Base-by-base conservation (phyloP, 2,329 filamentous ascomycete species). In the Ceratocystis eucalypticola region DNA sequence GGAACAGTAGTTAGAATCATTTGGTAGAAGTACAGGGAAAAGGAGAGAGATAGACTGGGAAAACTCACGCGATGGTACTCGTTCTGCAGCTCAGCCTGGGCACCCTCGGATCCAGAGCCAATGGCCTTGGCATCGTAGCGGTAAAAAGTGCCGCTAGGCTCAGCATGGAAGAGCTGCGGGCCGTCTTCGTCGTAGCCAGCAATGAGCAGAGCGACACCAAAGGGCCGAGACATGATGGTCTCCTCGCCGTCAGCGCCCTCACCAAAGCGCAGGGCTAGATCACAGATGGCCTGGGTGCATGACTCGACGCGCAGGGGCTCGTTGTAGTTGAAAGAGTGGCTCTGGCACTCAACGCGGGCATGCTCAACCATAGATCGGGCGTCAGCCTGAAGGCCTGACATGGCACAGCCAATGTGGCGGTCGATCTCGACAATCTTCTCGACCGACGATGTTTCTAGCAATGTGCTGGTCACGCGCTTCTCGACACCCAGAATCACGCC, bases 391-490 rank as follows among this genome's bases (percentile, higher is more conserved):
- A 99, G 84, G 61, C 94, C 94, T 46, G 89, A 94, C 92, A 99
- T 99, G 79, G 94, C 94, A 79, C 94, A 97, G 74, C 94, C 94
- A 73, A 99, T 96, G 81, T 99, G 94, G 75, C 89, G 86, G 80
- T 99, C 94, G 76, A 99, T 97, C 78, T 99, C 94, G 77, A 99
- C 93, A 73, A 99, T 97, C 85, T 99, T 99, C 79, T 99, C 94
- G 73, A 99, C 94, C 50, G 92, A 96, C 61, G 90, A 96, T 41
- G 94, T 96, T 79, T 97, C 94, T 74, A 99, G 90, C 69, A 99
- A 88, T 69, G 93, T 95, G 67, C 91, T 96, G 69, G 94, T 99
- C 73, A 99, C 94, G 74, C 94, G 92, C 85, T 99, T 99, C 81
- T 99, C 94, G 70, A 99, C 94, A 72, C 94, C 94, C 64, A 99